A percentile compares a stretch with the other conserved stretches of the same genome.
phyloP scores from a whole-genome alignment of 2,329 filamentous ascomycete species.

The Dothideomycetidae sp. region DNA sequence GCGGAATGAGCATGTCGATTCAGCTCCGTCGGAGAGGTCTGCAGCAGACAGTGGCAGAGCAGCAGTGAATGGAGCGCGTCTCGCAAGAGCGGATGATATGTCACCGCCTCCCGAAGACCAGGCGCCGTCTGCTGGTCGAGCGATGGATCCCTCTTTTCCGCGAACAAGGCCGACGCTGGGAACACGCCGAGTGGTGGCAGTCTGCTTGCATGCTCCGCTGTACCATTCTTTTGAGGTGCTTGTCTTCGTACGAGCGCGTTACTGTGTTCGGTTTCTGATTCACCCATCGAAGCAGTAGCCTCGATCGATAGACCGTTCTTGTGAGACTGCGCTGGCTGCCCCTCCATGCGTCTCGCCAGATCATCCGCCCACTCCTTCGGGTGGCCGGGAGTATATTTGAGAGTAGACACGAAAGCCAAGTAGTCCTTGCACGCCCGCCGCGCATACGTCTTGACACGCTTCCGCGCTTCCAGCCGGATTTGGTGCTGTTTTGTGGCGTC shows the following conservation, averaged over 20 bases:
- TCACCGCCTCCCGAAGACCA: conserved; percentile 48
- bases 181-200: conserved; percentile 39
- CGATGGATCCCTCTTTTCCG: conserved; percentile 32
- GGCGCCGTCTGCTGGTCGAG: conserved; percentile 20
- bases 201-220: conserved; percentile 16
- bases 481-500: conserved; percentile 21
- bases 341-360: too few relatives aligned
- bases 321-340: too few relatives aligned
- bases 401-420: conserved; percentile 52
- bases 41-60: conserved; percentile 62
- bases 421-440: conserved; percentile 66
- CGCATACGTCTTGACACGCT: conserved; percentile 56
- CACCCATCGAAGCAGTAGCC: background rate
- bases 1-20: conserved; percentile 71
- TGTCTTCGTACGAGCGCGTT: conserved; percentile 33
- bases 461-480: conserved; percentile 44
- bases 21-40: conserved; percentile 65
- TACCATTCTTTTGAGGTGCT: too few relatives aligned
- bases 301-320: background rate
- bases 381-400: conserved; percentile 66
- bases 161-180: conserved; percentile 53
- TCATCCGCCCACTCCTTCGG: conserved; percentile 23
- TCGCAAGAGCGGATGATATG: conserved; percentile 66
- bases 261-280: background rate
- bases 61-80: conserved; percentile 68